Conservation (phyloP, 331 rosid genomes). For the Malus hybrid region DNA sequence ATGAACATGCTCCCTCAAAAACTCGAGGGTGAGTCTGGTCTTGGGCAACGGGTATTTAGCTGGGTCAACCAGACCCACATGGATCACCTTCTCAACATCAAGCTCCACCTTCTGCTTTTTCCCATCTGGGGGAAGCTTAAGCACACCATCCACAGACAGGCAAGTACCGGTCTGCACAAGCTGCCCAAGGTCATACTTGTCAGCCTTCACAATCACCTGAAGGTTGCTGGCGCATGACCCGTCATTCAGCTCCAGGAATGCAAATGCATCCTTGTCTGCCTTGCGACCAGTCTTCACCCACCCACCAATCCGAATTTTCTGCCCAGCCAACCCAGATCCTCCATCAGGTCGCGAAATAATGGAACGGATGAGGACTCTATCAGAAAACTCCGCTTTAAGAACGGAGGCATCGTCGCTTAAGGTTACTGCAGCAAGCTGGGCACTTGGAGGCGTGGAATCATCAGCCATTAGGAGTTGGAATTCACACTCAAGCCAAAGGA, state of each 20-base stretch:
- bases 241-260: conserved; percentile 83
- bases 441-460: conserved; percentile 27
- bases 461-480: conserved; percentile 44
- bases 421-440: conserved; percentile 39
- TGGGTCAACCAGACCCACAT: conserved; percentile 80
- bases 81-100: conserved; percentile 64
- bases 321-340: conserved; percentile 67
- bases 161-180: conserved; percentile 82
- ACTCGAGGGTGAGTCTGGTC: conserved; percentile 69
- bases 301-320: conserved; percentile 59
- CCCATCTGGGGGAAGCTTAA: conserved; percentile 77
- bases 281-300: conserved; percentile 97
- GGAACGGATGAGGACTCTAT: conserved; percentile 58
- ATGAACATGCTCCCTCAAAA: conserved; percentile 71
- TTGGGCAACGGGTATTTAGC: conserved; percentile 83
- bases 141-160: conserved; percentile 62
- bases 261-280: conserved; percentile 89
- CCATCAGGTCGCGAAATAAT: conserved; percentile 63
- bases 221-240: conserved; percentile 73
- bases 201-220: conserved; percentile 77
- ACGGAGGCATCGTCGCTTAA: conserved; percentile 12
- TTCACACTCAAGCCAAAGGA: neutral
- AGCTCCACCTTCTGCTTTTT: conserved; percentile 84
- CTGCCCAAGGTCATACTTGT: conserved; percentile 61
- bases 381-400: conserved; percentile 57